Conservation (phyloP, 495 filamentous ascomycete genomes). For the Hyaloscypha finlandica region DNA sequence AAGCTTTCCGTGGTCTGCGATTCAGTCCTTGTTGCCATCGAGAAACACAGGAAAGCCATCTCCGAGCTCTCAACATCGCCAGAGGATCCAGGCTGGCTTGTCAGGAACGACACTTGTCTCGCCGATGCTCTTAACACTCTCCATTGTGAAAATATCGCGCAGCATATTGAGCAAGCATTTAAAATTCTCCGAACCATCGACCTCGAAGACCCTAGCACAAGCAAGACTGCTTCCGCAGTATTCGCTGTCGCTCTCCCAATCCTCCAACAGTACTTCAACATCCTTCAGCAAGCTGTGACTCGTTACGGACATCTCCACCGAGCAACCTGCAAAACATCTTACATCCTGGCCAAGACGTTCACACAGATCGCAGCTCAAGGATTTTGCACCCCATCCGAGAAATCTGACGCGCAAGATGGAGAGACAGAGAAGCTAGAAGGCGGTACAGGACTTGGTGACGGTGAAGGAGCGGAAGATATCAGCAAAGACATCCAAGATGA, state of each 20-base stretch:
- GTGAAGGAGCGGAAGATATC: conserved; percentile 93
- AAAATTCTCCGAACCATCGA: conserved; percentile 51
- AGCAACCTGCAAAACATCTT: conserved; percentile 70
- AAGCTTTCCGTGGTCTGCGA: conserved; percentile 61
- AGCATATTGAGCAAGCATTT: conserved; percentile 51
- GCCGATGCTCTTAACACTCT: conserved; percentile 57
- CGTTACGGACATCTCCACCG: conserved; percentile 61
- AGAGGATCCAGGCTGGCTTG: conserved; percentile 64
- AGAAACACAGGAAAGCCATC: conserved; percentile 60
- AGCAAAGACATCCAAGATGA: conserved; percentile 94
- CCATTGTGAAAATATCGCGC: conserved; percentile 55
- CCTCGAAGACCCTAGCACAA: conserved; percentile 40
- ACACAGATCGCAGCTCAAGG: conserved; percentile 75
- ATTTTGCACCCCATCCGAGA: conserved; percentile 86
- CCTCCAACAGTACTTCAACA: conserved; percentile 67
- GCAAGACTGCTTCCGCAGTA: conserved; percentile 56
- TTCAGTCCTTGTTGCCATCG: conserved; percentile 71
- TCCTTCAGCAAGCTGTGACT: conserved; percentile 53
- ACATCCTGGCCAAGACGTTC: conserved; percentile 73
- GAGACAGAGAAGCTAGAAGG: conserved; percentile 77
- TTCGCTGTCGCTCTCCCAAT: conserved; percentile 72
- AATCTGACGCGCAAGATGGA: conserved; percentile 63
- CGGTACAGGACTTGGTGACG: conserved; percentile 96
- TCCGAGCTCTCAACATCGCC: conserved; percentile 49
- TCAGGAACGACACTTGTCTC: conserved; percentile 59